Conservation (phyloP, 345 rosid genomes). For the Gossypium longicalyx region DNA sequence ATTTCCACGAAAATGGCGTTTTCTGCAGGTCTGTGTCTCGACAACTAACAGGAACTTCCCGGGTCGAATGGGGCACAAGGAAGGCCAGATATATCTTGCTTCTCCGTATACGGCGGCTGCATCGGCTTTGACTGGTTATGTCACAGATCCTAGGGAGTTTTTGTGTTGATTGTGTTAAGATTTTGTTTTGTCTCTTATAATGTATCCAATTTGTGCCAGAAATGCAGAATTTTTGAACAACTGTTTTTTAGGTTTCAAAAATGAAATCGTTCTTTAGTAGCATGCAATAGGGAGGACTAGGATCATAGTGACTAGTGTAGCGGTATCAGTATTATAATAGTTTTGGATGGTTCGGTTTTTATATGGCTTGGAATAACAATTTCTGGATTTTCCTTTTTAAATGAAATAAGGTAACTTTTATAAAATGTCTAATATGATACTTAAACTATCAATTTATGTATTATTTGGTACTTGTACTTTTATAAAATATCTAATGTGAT, state of each 20-base stretch:
- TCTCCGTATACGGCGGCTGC: conserved; percentile 96
- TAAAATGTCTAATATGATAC: too few relatives aligned
- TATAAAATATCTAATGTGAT: too few relatives aligned
- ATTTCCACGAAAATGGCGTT: too few relatives aligned
- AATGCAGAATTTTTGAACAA: neutral
- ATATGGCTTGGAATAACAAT: too few relatives aligned
- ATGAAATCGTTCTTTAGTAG: neutral
- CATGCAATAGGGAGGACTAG: too few relatives aligned
- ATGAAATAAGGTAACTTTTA: too few relatives aligned
- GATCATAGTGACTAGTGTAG: too few relatives aligned
- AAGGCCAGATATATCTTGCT: conserved; percentile 94
- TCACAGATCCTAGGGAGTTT: conserved; percentile 94
- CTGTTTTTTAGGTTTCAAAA: neutral
- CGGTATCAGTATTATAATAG: too few relatives aligned
- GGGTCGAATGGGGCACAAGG: conserved; percentile 97
- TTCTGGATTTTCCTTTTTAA: too few relatives aligned
- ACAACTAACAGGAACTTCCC: conserved; percentile 98
- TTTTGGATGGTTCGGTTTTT: too few relatives aligned
- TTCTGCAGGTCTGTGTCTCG: conserved; percentile 60
- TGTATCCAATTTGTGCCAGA: neutral
- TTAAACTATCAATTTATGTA: too few relatives aligned
- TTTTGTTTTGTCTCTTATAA: neutral
- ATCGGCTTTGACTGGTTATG: conserved; percentile 84
- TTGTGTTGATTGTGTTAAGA: conserved; percentile 18
- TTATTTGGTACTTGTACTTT: too few relatives aligned